Evolutionary conservation across 192 early-diverging fungal genomes (phyloP).

Genomic region (Coemansia javaensis): DNA sequence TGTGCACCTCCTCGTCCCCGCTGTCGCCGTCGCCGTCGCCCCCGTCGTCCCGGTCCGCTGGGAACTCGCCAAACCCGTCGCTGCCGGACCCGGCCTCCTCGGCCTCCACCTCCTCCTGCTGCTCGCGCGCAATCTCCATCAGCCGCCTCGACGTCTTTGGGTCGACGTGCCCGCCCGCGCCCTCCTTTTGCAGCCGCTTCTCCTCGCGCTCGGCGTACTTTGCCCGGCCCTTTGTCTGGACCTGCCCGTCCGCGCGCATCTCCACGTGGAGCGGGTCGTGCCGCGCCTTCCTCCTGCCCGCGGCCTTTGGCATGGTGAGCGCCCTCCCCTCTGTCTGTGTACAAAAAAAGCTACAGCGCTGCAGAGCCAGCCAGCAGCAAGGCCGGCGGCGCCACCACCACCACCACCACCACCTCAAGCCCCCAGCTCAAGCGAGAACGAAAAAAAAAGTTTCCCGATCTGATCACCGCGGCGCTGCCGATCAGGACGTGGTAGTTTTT

Average conservation of each 20-base stretch:
- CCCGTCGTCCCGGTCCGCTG: constrained; percentile 15
- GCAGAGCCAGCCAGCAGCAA: too few species aligned
- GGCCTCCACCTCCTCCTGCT: constrained; percentile 82
- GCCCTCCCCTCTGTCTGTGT: background rate
- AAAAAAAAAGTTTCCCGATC: constrained; percentile 3
- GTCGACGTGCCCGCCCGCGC: constrained; percentile 58
- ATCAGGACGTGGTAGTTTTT: too few species aligned
- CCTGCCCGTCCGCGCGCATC: constrained; percentile 57
- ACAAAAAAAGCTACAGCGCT: background rate
- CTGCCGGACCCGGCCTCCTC: constrained; percentile 56
- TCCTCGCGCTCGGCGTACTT: constrained; percentile 60
- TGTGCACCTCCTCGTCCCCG: constrained; percentile 55
- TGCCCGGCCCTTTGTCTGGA: constrained; percentile 51
- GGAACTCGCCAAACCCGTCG: constrained; percentile 20
- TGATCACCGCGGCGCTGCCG: background rate
- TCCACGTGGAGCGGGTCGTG: constrained; percentile 87
- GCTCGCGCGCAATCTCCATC: constrained; percentile 79
- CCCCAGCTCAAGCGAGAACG: background rate
- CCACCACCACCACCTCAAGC: too few species aligned
- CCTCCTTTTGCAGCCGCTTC: constrained; percentile 51
- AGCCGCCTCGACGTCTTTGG: constrained; percentile 86
- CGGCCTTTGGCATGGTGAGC: constrained; percentile 31
- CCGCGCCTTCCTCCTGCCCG: constrained; percentile 48
- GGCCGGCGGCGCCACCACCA: too few species aligned
- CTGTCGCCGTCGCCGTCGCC: constrained; percentile 7